Percentiles rank a stretch among this genome's conserved stretches.
phyloP scores from a whole-genome alignment of 1,284 basidiomycete species.

The Ganoderma sinense region DNA sequence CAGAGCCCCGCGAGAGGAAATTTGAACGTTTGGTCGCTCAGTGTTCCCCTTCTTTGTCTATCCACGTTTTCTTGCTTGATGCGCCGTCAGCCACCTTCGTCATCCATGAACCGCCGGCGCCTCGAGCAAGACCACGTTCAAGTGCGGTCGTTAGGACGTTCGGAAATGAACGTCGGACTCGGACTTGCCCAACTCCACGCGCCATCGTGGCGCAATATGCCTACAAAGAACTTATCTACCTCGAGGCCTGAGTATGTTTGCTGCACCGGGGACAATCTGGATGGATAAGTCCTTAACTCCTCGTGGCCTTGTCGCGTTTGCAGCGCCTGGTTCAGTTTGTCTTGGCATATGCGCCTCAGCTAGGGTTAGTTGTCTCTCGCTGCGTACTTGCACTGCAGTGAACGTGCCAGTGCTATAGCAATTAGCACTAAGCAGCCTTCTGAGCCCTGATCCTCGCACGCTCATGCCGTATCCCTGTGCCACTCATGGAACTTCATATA shows the following conservation, averaged over 20 bases:
- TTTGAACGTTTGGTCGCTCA: background rate
- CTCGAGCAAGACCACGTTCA: background rate
- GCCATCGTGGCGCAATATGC: background rate
- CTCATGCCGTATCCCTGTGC: background rate
- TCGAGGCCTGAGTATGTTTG: background rate
- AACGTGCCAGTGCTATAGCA: background rate
- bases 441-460: background rate
- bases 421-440: conserved; percentile 1
- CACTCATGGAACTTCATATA: background rate
- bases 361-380: background rate
- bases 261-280: background rate
- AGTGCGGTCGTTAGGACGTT: background rate
- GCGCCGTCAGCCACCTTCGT: conserved; percentile 1
- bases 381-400: background rate
- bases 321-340: background rate
- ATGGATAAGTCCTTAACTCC: conserved; percentile 1
- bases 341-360: background rate
- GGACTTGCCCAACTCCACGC: background rate
- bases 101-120: background rate
- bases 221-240: background rate
- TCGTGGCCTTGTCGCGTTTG: conserved; percentile 2
- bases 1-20: background rate
- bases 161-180: conserved; percentile 1
- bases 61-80: background rate
- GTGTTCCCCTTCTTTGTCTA: background rate